Evolutionary conservation across 2,329 filamentous ascomycete species (phyloP).

Genomic region (Pseudogymnoascus sp.): DNA sequence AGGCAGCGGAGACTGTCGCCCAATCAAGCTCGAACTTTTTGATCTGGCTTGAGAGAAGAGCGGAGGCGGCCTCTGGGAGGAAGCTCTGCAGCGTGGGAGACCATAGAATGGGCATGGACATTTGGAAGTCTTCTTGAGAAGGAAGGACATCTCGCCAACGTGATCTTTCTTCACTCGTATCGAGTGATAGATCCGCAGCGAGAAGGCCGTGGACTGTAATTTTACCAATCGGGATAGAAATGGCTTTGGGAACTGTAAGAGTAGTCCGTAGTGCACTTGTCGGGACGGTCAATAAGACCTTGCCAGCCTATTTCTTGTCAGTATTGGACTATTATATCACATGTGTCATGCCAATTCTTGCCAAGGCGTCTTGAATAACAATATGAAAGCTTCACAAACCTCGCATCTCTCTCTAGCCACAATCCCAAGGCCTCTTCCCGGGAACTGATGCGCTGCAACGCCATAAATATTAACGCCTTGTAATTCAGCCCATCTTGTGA

Average conservation of each 20-base stretch:
- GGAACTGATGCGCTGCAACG: slow-evolving; percentile 58
- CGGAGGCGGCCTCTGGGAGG: slow-evolving; percentile 37
- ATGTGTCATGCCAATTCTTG: background rate
- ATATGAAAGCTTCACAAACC: slow-evolving; percentile 35
- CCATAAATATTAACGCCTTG: slow-evolving; percentile 61
- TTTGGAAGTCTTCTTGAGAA: slow-evolving; percentile 47
- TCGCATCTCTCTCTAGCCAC: slow-evolving; percentile 59
- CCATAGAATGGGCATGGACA: slow-evolving; percentile 51
- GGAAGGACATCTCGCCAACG: slow-evolving; percentile 65
- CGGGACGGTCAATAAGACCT: slow-evolving; percentile 59
- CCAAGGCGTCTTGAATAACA: background rate
- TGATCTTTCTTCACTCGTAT: slow-evolving; percentile 33
- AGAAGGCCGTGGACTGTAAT: slow-evolving; percentile 63
- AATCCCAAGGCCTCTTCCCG: slow-evolving; percentile 70
- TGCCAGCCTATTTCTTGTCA: slow-evolving; percentile 38
- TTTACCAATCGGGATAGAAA: slow-evolving; percentile 45
- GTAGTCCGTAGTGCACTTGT: slow-evolving; percentile 54
- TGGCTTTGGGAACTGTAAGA: slow-evolving; percentile 46
- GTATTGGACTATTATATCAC: slow-evolving; percentile 1
- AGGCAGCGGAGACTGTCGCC: slow-evolving; percentile 33
- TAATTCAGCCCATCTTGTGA: slow-evolving; percentile 59
- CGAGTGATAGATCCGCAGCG: slow-evolving; percentile 57
- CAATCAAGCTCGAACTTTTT: slow-evolving; percentile 44
- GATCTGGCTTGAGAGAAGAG: slow-evolving; percentile 47
- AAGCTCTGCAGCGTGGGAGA: slow-evolving; percentile 33